Percentiles rank a stretch among this genome's conserved stretches.
These are phyloP conservation scores for Purpureocillium takamizusanense DNA, from an alignment of 2,329 filamentous ascomycete species.

Conservation along the genomic window DNA sequence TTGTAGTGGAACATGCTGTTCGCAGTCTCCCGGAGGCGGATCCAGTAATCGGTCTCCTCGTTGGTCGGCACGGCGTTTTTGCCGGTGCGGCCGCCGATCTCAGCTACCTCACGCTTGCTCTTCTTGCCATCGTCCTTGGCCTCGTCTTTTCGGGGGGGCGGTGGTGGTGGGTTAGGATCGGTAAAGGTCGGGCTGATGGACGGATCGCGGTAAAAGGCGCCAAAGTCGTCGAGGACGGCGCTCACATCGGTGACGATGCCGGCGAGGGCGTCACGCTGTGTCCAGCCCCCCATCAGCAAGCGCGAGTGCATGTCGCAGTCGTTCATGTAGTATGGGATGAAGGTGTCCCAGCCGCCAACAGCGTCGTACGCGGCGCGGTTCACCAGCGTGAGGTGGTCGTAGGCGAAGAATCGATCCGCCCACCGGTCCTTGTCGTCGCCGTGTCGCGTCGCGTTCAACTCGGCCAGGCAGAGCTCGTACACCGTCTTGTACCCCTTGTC, in stretches of 20 bases:
- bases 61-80: no score
- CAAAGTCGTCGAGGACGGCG: slow-evolving; percentile 33
- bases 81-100: neutral
- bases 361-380: slow-evolving; percentile 42
- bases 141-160: slow-evolving; percentile 7
- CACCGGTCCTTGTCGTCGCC: slow-evolving; percentile 26
- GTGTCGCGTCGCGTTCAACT: slow-evolving; percentile 20
- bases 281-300: slow-evolving; percentile 35
- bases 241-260: slow-evolving; percentile 38
- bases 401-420: slow-evolving; percentile 47
- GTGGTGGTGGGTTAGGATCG: slow-evolving; percentile 27
- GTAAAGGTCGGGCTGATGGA: slow-evolving; percentile 23
- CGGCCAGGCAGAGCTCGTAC: slow-evolving; percentile 29
- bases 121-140: slow-evolving; percentile 6
- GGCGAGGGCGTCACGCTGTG: slow-evolving; percentile 24
- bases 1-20: slow-evolving; percentile 33
- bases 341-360: slow-evolving; percentile 46
- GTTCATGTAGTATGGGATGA: slow-evolving; percentile 49
- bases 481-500: slow-evolving; percentile 29
- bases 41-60: slow-evolving; percentile 7
- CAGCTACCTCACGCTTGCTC: neutral
- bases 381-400: slow-evolving; percentile 48
- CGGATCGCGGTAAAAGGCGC: slow-evolving; percentile 34
- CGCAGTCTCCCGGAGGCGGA: slow-evolving; percentile 12
- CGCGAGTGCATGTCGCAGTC: slow-evolving; percentile 48